Evolutionary conservation across 148 eudicot species (phyloP).

Genomic region (Selenicereus undatus): DNA sequence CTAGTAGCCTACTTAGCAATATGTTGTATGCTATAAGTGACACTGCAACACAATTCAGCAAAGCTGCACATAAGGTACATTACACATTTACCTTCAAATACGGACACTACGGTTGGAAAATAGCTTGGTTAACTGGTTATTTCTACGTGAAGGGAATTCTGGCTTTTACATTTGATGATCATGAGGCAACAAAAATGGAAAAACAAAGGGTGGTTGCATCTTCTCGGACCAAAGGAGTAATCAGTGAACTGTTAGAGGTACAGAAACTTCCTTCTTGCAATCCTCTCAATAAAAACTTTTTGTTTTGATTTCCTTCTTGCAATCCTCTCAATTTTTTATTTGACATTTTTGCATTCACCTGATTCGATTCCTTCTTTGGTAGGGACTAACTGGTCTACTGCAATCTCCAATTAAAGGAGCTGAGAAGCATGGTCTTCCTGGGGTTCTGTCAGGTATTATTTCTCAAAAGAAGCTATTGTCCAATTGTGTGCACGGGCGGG

Average conservation of each 20-base stretch:
- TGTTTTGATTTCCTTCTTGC: background rate
- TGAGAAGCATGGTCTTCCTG: conserved; percentile 89
- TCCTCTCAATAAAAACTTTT: background rate
- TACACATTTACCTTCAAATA: conserved; percentile 2
- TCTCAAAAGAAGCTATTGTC: background rate
- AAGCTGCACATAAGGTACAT: conserved; percentile 90
- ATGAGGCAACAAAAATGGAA: conserved; percentile 47
- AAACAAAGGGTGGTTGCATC: conserved; percentile 55
- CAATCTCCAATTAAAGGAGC: conserved; percentile 97
- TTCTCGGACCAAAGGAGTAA: conserved; percentile 83
- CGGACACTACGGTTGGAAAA: background rate
- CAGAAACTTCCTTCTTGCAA: background rate
- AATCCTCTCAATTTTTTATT: background rate
- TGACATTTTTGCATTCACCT: background rate
- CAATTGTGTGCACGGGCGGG: background rate
- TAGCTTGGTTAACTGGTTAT: conserved; percentile 5
- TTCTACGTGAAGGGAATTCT: conserved; percentile 68
- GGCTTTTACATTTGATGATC: conserved; percentile 88
- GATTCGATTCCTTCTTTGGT: conserved; percentile 6
- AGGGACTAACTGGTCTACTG: conserved; percentile 97
- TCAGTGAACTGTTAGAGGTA: conserved; percentile 90
- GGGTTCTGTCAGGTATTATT: conserved; percentile 76
- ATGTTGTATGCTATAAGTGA: conserved; percentile 94
- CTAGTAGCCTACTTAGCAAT: conserved; percentile 83
- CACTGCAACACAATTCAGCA: conserved; percentile 94